phyloP scores from a whole-genome alignment of 2,329 filamentous ascomycete genomes.

The Colletotrichum salicis region DNA sequence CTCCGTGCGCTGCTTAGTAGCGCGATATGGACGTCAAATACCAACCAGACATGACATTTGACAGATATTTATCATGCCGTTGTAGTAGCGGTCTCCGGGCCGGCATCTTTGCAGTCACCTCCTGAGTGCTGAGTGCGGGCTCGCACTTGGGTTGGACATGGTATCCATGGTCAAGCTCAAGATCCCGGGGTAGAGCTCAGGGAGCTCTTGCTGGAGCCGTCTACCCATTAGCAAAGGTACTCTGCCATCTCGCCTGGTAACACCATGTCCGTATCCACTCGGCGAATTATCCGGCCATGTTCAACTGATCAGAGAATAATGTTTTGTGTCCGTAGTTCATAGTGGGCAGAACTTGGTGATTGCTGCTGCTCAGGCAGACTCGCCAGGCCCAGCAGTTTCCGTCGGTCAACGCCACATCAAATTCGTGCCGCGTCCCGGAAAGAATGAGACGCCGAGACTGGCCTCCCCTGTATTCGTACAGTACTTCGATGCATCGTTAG shows the following conservation, averaged over 20 bases:
- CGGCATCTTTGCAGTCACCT: constrained; percentile 10
- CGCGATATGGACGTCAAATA: neutral
- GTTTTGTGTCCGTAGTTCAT: neutral
- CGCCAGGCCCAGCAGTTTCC: neutral
- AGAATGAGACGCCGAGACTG: constrained; percentile 26
- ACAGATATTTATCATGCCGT: neutral
- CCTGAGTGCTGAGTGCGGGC: constrained; percentile 6
- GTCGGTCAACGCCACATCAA: constrained; percentile 26
- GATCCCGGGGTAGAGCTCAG: constrained; percentile 31
- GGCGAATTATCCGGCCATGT: constrained; percentile 23
- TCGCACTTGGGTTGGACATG: constrained; percentile 23
- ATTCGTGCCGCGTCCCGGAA: constrained; percentile 24
- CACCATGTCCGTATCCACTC: constrained; percentile 25
- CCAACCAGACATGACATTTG: neutral
- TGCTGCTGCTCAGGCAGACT: constrained; percentile 15
- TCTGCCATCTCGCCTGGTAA: constrained; percentile 29
- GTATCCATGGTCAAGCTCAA: constrained; percentile 17
- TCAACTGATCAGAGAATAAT: neutral
- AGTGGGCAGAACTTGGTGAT: neutral
- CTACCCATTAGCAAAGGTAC: constrained; percentile 28
- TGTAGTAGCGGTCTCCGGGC: neutral
- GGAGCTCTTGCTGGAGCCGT: constrained; percentile 9
- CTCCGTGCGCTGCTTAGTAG: constrained; percentile 1
- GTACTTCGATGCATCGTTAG: constrained; percentile 3
- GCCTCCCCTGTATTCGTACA: neutral